These are phyloP conservation scores for Viola pubescens DNA, from an alignment of 441 rosid genomes.

Conservation along the genomic window DNA sequence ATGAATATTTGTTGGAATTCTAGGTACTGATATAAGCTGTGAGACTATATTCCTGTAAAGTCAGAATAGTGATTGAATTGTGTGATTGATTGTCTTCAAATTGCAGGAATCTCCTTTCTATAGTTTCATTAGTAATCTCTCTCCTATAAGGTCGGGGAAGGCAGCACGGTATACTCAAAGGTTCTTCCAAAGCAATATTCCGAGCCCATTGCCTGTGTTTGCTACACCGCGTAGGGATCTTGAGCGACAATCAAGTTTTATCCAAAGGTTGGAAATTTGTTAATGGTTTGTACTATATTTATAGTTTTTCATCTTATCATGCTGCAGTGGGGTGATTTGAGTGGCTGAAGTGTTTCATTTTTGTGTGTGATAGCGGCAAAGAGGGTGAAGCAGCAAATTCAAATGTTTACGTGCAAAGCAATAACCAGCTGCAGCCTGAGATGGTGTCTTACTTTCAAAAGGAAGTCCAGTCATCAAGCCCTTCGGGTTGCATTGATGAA, in stretches of 20 bases:
- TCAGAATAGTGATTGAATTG: neutral
- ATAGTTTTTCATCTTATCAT: neutral
- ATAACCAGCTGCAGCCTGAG: conserved; percentile 1
- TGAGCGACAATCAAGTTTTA: conserved; percentile 8
- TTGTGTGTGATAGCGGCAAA: conserved; percentile 18
- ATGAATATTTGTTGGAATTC: no score
- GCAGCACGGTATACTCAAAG: conserved; percentile 10
- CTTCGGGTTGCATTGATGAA: conserved; percentile 19
- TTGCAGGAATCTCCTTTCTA: conserved; percentile 30
- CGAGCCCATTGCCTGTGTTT: conserved; percentile 22
- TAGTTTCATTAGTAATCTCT: conserved; percentile 17
- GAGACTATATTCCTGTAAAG: neutral
- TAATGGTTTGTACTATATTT: neutral
- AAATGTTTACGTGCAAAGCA: conserved; percentile 9
- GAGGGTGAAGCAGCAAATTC: conserved; percentile 12
- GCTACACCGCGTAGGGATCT: conserved; percentile 24
- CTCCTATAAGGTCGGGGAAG: conserved; percentile 29
- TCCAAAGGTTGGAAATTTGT: conserved; percentile 23
- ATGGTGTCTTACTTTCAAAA: conserved; percentile 6
- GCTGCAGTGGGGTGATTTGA: neutral
- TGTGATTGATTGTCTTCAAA: neutral
- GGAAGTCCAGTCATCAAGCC: conserved; percentile 16
- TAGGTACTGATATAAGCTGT: neutral
- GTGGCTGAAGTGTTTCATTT: neutral
- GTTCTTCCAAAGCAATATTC: conserved; percentile 13